A percentile compares a stretch with the other conserved stretches of the same genome.
Conservation (phyloP, 495 filamentous ascomycete genomes). For the Friedmanniomyces endolithicus region DNA sequence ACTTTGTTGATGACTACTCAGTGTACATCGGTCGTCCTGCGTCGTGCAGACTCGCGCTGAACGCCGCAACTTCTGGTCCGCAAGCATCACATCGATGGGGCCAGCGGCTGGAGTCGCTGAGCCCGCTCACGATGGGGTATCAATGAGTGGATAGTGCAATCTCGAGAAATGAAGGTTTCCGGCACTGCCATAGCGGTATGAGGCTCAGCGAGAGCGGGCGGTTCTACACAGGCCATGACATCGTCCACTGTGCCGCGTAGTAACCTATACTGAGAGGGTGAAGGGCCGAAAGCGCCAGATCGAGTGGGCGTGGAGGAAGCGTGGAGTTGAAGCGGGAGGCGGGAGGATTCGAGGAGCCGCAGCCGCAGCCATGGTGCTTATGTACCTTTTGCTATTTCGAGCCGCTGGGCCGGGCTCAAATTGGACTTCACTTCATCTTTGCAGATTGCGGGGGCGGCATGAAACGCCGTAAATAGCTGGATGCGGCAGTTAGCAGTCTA, state of each 20-base stretch:
- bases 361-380: neutral
- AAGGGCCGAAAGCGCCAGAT: slow-evolving; percentile 3
- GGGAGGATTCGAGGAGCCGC: neutral
- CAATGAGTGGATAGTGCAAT: neutral
- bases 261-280: neutral
- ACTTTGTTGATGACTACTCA: neutral
- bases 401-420: neutral
- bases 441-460: neutral
- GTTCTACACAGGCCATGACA: neutral
- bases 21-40: neutral
- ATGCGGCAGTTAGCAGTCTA: neutral
- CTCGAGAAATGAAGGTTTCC: neutral
- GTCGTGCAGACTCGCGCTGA: neutral
- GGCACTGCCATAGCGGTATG: neutral
- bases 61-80: neutral
- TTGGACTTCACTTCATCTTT: neutral
- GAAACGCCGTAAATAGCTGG: slow-evolving; percentile 1
- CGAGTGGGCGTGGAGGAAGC: neutral
- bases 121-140: neutral
- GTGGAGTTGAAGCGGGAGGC: neutral
- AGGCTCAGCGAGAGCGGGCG: neutral
- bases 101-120: neutral
- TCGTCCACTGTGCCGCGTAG: neutral
- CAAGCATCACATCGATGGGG: neutral
- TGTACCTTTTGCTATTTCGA: neutral